Percentiles rank a stretch among this genome's conserved stretches.
These are phyloP conservation scores for Lobosporangium transversale DNA, from an alignment of 192 early-diverging fungal genomes.

Conservation along the genomic window DNA sequence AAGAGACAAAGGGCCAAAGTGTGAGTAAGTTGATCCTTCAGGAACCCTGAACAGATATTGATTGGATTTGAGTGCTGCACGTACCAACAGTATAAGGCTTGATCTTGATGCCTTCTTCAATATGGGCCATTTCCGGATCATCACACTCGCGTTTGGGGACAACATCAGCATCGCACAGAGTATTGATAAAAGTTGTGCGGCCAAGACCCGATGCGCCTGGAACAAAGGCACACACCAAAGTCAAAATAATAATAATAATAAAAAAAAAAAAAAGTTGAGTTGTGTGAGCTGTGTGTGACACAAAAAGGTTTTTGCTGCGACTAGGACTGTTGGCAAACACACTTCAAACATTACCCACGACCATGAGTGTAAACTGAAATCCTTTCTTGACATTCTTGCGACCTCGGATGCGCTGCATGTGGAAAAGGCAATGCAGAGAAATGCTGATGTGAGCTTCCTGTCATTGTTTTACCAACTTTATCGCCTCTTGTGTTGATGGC, in stretches of 20 bases:
- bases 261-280: too few species aligned
- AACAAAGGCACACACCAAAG: neutral
- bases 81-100: slow-evolving; percentile 86
- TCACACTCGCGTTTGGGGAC: slow-evolving; percentile 73
- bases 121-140: slow-evolving; percentile 79
- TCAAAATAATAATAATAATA: neutral
- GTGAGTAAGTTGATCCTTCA: too few species aligned
- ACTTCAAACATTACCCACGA: slow-evolving; percentile 91
- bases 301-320: too few species aligned
- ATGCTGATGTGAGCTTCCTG: neutral
- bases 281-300: too few species aligned
- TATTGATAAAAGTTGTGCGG: slow-evolving; percentile 99
- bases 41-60: too few species aligned
- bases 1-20: too few species aligned
- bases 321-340: too few species aligned
- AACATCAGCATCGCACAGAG: slow-evolving; percentile 87
- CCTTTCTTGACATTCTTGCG: slow-evolving; percentile 97
- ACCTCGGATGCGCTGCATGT: slow-evolving; percentile 44
- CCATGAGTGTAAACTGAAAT: slow-evolving; percentile 96
- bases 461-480: neutral
- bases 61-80: too few species aligned
- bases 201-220: slow-evolving; percentile 93
- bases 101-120: slow-evolving; percentile 86
- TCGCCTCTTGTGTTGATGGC: neutral
- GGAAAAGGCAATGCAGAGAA: neutral